phyloP scores from a whole-genome alignment of 192 early-diverging fungal genomes.

The Diversispora eburnea region DNA sequence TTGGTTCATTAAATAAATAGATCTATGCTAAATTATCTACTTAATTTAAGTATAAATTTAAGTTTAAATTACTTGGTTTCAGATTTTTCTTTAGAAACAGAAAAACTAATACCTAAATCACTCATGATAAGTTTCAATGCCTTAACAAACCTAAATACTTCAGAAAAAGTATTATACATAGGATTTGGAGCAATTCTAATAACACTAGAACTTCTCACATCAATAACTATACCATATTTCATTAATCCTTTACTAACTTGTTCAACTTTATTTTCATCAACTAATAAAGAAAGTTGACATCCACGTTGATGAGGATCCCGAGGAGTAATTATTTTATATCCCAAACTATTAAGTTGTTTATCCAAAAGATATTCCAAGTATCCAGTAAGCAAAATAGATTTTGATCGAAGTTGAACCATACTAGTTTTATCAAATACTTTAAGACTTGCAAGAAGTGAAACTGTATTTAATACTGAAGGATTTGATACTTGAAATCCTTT shows the following conservation, averaged over 20 bases:
- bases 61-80: no score
- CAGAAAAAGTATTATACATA: constrained; percentile 84
- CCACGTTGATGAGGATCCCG: constrained; percentile 70
- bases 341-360: constrained; percentile 22
- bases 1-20: no score
- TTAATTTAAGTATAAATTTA: no score
- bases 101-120: constrained; percentile 14
- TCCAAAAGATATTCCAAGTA: constrained; percentile 80
- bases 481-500: constrained; percentile 86
- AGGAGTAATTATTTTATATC: constrained; percentile 77
- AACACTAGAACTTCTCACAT: constrained; percentile 87
- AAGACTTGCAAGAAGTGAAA: constrained; percentile 73
- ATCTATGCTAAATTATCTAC: no score
- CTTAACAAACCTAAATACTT: constrained; percentile 67
- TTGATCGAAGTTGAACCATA: constrained; percentile 66
- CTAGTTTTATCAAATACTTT: constrained; percentile 72
- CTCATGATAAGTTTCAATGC: constrained; percentile 52
- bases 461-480: constrained; percentile 73
- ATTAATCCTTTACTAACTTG: constrained; percentile 61
- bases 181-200: constrained; percentile 89
- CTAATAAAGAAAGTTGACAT: constrained; percentile 80
- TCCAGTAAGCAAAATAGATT: constrained; percentile 75
- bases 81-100: no score
- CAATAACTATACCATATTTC: constrained; percentile 68
- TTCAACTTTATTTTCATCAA: constrained; percentile 51